Conservation (phyloP, 768 basidiomycete species). For the Agrocybe pediades region DNA sequence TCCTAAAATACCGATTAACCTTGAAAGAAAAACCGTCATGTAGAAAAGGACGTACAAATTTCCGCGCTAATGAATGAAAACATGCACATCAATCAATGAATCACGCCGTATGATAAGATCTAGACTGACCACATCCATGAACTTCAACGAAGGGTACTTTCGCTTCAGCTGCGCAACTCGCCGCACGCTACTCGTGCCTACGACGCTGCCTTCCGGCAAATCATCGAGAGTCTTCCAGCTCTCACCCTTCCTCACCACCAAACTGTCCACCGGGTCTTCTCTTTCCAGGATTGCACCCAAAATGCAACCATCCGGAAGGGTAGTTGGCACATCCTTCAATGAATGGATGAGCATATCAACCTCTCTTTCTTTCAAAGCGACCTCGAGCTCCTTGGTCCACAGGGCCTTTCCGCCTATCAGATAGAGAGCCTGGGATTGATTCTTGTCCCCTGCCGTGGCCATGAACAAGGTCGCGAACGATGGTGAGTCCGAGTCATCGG, state of each 20-base stretch:
- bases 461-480: constrained; percentile 50
- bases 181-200: constrained; percentile 96
- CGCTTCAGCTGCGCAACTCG: constrained; percentile 88
- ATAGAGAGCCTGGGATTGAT: constrained; percentile 85
- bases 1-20: constrained; percentile 43
- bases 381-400: constrained; percentile 98
- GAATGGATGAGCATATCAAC: constrained; percentile 94
- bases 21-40: not conserved
- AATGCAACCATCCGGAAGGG: constrained; percentile 79
- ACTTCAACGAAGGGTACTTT: constrained; percentile 72
- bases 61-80: constrained; percentile 65
- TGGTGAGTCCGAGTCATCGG: constrained; percentile 34
- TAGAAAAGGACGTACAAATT: constrained; percentile 67
- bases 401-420: constrained; percentile 88
- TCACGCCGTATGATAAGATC: not conserved
- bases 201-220: constrained; percentile 82
- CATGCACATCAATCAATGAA: not conserved
- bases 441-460: constrained; percentile 82
- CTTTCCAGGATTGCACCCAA: constrained; percentile 84
- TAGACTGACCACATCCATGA: constrained; percentile 83
- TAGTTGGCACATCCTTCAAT: constrained; percentile 92
- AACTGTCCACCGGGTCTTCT: constrained; percentile 86
- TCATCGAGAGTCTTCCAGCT: constrained; percentile 76
- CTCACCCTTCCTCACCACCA: constrained; percentile 80
- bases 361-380: constrained; percentile 64